Conservation (phyloP, 2,329 filamentous ascomycete species). For the Incumbomyces lentus region DNA sequence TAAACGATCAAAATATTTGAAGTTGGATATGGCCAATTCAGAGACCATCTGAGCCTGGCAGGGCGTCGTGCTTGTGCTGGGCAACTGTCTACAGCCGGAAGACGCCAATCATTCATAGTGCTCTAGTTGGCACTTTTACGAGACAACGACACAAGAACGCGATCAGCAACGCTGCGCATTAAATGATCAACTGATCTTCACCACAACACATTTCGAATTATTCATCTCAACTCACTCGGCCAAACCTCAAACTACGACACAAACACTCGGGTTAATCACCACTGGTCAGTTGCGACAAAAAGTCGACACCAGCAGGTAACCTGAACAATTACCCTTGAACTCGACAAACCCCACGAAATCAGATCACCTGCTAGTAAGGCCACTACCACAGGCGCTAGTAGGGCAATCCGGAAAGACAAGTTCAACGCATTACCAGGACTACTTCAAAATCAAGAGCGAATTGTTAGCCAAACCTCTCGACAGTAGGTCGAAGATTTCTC, state of each 20-base stretch:
- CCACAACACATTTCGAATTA: neutral
- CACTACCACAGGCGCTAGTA: conserved; percentile 1
- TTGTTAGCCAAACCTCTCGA: neutral
- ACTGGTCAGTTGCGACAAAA: conserved; percentile 4
- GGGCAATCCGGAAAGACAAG: neutral
- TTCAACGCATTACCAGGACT: neutral
- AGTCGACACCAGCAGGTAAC: conserved; percentile 1
- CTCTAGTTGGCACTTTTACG: neutral
- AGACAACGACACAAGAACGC: neutral
- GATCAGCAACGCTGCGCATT: neutral
- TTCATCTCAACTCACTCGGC: neutral
- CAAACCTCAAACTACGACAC: neutral
- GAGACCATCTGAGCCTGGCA: conserved; percentile 1
- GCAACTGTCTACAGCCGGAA: neutral
- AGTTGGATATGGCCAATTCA: neutral
- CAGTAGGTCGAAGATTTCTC: neutral
- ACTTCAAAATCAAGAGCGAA: neutral
- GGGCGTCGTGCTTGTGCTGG: neutral
- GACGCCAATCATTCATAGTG: neutral
- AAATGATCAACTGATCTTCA: neutral
- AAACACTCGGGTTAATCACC: neutral
- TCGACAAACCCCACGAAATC: neutral
- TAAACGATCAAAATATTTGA: neutral
- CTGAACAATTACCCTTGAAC: neutral
- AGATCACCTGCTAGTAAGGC: conserved; percentile 3